Evolutionary conservation across 495 filamentous ascomycete genomes (phyloP), one percentile per base, ranked within the genome.

Genomic region (Xylaria telfairii): DNA sequence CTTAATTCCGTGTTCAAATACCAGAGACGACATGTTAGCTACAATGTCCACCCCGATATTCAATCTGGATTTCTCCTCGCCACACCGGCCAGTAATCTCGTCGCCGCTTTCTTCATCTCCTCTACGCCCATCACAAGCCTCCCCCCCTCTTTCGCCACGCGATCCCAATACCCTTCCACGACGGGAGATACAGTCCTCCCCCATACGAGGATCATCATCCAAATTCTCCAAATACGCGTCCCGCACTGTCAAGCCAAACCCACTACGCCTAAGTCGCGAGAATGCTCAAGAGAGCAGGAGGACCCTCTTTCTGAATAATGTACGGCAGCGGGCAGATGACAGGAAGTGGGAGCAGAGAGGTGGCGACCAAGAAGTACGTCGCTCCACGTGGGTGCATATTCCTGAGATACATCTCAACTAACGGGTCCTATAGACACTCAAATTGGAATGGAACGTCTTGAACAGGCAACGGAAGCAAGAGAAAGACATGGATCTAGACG

Each of bases 301-400:
- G 46, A 83, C 86, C 10, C 73, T 92, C 64, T 99, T 96, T 73
- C 80, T 98, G 37, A 88, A 91, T 73, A 92, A 90, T 63, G 90
- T 97, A n/a, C 84, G 89, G 74, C 87, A 90, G 71, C 86, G 88
- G 46, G 83, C 90, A 4, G 92, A 97, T 9, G 89, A 93, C 17
- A 84, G 80, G 75, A 75, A 85, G 78, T 88, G 90, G 87, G 78
- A 90, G 79, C 68, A 88, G 79, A 83, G 93, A 81, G 87, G 89
- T 47, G 83, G 93, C 2, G 92, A 93, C 56, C 93, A 97, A 68
- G 91, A 96, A 86, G 89, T 96, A 83, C 34, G 81, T 76, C 39
- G 24, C 32, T 57, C 66, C 15, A 51, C n/a, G 56, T 32, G 7
- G 39, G 2, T 15, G 12, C 21, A 24, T 26, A 54, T 34, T 6